These are phyloP conservation scores for Chrysosporium queenslandicum DNA, from an alignment of 2,329 filamentous ascomycete genomes.

Conservation along the genomic window DNA sequence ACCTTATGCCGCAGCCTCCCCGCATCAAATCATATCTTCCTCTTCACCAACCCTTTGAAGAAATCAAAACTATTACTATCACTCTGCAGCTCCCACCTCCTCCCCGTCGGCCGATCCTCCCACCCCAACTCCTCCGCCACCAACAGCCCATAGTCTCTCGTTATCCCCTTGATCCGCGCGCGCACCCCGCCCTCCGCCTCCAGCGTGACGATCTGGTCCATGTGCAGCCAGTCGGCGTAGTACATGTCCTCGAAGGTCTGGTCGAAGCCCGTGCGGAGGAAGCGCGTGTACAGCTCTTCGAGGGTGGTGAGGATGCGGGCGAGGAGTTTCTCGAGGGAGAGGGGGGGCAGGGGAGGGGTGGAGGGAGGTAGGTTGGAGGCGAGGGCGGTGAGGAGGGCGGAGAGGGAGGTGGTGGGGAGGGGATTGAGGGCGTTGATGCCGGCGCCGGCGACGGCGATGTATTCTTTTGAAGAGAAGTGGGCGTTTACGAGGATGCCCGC, in stretches of 20 bases:
- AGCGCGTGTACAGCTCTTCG: constrained; percentile 65
- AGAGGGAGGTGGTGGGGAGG: constrained; percentile 77
- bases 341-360: constrained; percentile 38
- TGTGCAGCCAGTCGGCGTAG: constrained; percentile 79
- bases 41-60: constrained; percentile 74
- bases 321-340: constrained; percentile 69
- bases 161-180: constrained; percentile 76
- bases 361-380: constrained; percentile 36
- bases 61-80: constrained; percentile 99
- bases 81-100: constrained; percentile 74
- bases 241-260: constrained; percentile 62
- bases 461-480: constrained; percentile 63
- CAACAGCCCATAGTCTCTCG: constrained; percentile 79
- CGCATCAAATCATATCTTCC: constrained; percentile 53
- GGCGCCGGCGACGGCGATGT: constrained; percentile 75
- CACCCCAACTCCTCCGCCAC: constrained; percentile 70
- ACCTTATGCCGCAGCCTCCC: neutral
- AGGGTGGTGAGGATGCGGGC: constrained; percentile 70
- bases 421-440: constrained; percentile 79
- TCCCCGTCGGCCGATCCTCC: constrained; percentile 64
- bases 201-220: constrained; percentile 61
- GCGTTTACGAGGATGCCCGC: constrained; percentile 89
- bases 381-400: constrained; percentile 50
- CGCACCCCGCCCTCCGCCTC: constrained; percentile 67
- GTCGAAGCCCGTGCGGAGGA: constrained; percentile 66